Conservation (phyloP, 129 eudicot genomes). For the Centaurea solstitialis region DNA sequence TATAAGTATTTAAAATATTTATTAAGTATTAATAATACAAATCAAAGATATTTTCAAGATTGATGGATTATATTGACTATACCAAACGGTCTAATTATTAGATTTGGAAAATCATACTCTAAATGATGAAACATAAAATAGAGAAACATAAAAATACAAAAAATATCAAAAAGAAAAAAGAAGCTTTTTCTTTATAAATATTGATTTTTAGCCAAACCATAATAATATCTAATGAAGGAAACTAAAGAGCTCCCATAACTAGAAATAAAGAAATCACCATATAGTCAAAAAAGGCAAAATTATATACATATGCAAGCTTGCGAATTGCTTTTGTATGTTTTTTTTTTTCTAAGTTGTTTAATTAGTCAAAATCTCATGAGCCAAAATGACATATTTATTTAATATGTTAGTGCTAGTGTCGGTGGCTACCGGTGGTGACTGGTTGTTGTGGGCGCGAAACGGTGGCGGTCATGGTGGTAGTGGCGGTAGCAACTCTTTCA, state of each 20-base stretch:
- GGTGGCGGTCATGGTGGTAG: conserved; percentile 36
- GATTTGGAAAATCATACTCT: background rate
- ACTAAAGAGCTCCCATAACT: conserved; percentile 18
- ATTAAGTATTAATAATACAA: too few species aligned
- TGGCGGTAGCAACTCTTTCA: conserved; percentile 73
- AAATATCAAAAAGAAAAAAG: background rate
- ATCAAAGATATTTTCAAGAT: background rate
- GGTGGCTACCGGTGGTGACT: conserved; percentile 12
- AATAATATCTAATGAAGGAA: conserved; percentile 18
- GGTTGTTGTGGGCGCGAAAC: conserved; percentile 17
- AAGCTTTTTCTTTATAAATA: background rate
- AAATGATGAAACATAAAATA: background rate
- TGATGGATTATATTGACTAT: conserved; percentile 18
- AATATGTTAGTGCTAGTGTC: conserved; percentile 20
- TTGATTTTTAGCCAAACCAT: conserved; percentile 20
- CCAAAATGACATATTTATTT: conserved; percentile 6
- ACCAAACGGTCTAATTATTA: background rate
- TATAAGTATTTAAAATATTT: background rate
- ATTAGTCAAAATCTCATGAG: conserved; percentile 33
- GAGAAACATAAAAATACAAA: too few species aligned
- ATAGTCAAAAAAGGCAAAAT: conserved; percentile 40
- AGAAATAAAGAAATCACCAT: conserved; percentile 13
- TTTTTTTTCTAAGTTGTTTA: conserved; percentile 20
- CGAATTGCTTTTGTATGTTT: conserved; percentile 16
- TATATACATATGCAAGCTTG: conserved; percentile 38